Conservation (phyloP, 2,329 filamentous ascomycete species). For the Botrytis fragariae region DNA sequence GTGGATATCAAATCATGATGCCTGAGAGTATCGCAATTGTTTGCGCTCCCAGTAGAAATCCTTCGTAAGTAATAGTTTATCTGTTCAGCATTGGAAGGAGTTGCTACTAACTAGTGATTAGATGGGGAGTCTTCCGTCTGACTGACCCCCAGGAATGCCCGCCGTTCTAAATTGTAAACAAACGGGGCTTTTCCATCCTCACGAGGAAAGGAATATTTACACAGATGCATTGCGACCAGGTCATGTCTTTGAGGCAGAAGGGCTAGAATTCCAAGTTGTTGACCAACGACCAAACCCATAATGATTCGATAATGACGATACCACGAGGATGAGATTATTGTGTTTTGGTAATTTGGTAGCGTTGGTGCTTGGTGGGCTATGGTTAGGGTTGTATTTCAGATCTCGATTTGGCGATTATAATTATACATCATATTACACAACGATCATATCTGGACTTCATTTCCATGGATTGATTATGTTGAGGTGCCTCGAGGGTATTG, state of each 20-base stretch:
- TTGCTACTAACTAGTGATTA: slow-evolving; percentile 40
- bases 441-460: neutral
- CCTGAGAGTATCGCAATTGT: slow-evolving; percentile 96
- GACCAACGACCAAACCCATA: slow-evolving; percentile 51
- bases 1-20: slow-evolving; percentile 93
- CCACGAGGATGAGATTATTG: neutral
- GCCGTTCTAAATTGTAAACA: slow-evolving; percentile 79
- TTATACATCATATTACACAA: neutral
- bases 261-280: slow-evolving; percentile 61
- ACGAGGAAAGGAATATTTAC: slow-evolving; percentile 44
- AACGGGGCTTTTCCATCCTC: slow-evolving; percentile 80
- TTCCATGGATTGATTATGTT: neutral
- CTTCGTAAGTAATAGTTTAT: slow-evolving; percentile 56
- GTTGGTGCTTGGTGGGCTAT: neutral
- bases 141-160: slow-evolving; percentile 86
- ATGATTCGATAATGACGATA: slow-evolving; percentile 1
- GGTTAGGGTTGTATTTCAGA: neutral
- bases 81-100: neutral
- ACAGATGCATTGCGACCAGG: slow-evolving; percentile 49
- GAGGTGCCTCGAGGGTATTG: neutral
- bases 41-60: slow-evolving; percentile 78
- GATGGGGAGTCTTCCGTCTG: slow-evolving; percentile 87
- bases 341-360: neutral
- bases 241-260: slow-evolving; percentile 57
- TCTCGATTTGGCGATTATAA: neutral